phyloP scores from a whole-genome alignment of 164 flowering plant species.

The Piper longum region DNA sequence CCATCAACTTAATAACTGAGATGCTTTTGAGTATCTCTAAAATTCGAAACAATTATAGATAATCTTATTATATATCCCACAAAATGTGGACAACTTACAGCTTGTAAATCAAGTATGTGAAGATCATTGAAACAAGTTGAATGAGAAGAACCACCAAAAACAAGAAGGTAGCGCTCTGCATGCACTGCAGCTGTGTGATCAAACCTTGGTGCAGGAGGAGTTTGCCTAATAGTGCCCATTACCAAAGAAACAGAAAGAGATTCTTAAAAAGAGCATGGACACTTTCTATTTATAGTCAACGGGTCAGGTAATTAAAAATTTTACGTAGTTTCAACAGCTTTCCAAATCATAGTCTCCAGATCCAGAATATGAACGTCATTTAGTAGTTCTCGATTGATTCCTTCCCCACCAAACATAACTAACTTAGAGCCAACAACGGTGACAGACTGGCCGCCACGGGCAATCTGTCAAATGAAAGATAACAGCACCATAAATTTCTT shows the following conservation, averaged over 20 bases:
- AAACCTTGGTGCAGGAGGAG: slow-evolving; percentile 82
- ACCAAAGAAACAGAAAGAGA: too few species aligned
- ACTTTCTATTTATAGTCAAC: neutral
- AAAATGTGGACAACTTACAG: slow-evolving; percentile 32
- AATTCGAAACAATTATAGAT: too few species aligned
- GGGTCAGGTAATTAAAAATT: neutral
- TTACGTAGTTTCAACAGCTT: slow-evolving; percentile 38
- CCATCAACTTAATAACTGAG: neutral
- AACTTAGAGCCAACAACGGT: slow-evolving; percentile 62
- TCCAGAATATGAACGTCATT: slow-evolving; percentile 79
- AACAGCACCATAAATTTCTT: neutral
- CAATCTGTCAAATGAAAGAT: slow-evolving; percentile 33
- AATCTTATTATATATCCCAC: neutral
- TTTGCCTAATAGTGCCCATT: slow-evolving; percentile 32
- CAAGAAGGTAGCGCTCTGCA: slow-evolving; percentile 63
- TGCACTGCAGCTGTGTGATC: slow-evolving; percentile 80
- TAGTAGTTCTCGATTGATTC: slow-evolving; percentile 33
- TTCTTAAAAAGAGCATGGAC: neutral
- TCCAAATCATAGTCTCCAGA: slow-evolving; percentile 76
- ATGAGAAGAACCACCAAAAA: slow-evolving; percentile 95
- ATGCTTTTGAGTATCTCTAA: neutral
- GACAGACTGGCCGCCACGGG: slow-evolving; percentile 84
- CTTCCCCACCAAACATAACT: slow-evolving; percentile 93
- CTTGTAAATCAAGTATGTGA: slow-evolving; percentile 73
- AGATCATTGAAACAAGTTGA: slow-evolving; percentile 75